Base-by-base conservation (phyloP, 257 asterid species). In the Haberlea rhodopensis region DNA sequence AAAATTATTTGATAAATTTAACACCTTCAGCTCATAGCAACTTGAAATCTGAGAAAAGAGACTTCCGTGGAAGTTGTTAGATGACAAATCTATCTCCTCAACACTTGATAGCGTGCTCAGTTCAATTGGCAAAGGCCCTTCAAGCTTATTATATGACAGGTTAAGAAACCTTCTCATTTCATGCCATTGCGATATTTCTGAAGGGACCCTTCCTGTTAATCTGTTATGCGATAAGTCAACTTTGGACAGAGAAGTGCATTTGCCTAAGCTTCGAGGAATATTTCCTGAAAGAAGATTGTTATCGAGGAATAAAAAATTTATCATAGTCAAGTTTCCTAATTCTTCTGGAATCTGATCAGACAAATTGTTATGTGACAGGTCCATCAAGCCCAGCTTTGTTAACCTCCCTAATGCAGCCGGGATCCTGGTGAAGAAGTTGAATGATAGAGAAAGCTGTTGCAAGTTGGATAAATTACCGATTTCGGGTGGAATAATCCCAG, bases 201-300 rank as follows among this genome's bases (percentile, higher is more conserved):
- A 68, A 20, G 90, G 90, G 49, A 84, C 81, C 40, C 25, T 53
- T 63, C 87, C 87, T n/a, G 70, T 71, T 57, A 84, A 18, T 70
- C 59, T 72, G 76, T 84, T 84, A 53, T 72, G 66, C 5, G 90
- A 81, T 56, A 84, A 73, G 71, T 84, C 90, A 24, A 79, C 75
- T 29, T 19, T 70, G 71, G 72, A 73, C 43, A 84, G 67, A 63
- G 66, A 18, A 43, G 67, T 71, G 62, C 87, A 81, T 49, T 65
- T 68, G 31, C 85, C 87, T 48, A 84, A 62, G 63, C 77, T 72
- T 8, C 57, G 45, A 57, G 90, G 85, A 63, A 81, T 79, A 7
- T 72, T 63, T 52, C 85, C 90, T 13, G 85, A 74, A 46, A 84
- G 73, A 48, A 74, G 75, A 60, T 79, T 81, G 77, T 81, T 79